Conservation (phyloP, 306 rosid species). For the Senna tora region DNA sequence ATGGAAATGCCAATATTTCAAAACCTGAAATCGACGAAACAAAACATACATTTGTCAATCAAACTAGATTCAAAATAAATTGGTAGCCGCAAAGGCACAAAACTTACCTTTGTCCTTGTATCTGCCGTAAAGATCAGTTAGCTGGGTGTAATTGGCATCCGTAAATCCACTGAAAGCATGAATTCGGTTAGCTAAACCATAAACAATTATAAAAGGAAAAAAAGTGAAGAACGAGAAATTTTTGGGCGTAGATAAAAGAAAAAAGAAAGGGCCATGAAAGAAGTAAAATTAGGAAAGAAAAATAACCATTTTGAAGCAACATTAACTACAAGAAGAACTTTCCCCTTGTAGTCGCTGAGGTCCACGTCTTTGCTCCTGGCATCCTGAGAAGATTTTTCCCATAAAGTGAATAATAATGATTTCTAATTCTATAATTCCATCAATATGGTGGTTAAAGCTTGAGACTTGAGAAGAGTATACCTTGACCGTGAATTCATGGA, state of each 20-base stretch:
- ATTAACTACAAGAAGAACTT: slow-evolving; percentile 82
- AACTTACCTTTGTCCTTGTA: slow-evolving; percentile 69
- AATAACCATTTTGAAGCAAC: slow-evolving; percentile 95
- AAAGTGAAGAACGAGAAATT: background rate
- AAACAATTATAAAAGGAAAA: background rate
- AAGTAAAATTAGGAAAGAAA: slow-evolving; percentile 11
- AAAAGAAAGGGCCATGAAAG: background rate
- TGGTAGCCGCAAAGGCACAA: background rate
- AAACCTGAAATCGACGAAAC: slow-evolving; percentile 54
- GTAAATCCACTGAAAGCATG: slow-evolving; percentile 65
- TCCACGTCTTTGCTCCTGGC: slow-evolving; percentile 70
- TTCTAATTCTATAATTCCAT: background rate
- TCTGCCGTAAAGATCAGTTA: slow-evolving; percentile 70
- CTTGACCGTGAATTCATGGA: slow-evolving; percentile 89
- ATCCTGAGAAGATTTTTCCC: slow-evolving; percentile 54
- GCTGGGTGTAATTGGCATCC: slow-evolving; percentile 76
- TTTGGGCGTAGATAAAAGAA: background rate
- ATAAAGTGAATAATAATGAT: slow-evolving; percentile 1
- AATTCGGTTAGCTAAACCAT: slow-evolving; percentile 29
- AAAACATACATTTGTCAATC: background rate
- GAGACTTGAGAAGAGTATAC: slow-evolving; percentile 36
- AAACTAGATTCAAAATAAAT: background rate
- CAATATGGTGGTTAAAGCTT: background rate
- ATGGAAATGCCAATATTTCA: slow-evolving; percentile 95
- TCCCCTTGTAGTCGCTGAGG: slow-evolving; percentile 71